These are phyloP conservation scores for Galeopsis tetrahit DNA, from an alignment of 257 asterid genomes.

Conservation along the genomic window DNA sequence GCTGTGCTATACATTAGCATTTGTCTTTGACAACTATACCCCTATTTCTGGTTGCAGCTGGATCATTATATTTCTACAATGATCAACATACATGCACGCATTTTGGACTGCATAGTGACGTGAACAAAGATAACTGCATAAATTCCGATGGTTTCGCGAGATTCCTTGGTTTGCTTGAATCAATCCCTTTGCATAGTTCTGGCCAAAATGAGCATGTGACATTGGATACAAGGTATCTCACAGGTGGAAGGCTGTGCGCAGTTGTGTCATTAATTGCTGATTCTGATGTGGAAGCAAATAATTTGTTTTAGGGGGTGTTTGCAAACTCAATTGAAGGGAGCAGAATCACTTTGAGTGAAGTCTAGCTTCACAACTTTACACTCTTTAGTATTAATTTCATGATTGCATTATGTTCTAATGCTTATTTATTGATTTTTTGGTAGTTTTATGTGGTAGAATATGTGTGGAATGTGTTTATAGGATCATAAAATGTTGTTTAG, in stretches of 20 bases:
- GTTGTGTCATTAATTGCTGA: neutral
- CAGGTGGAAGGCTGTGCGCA: slow-evolving; percentile 26
- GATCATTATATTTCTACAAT: slow-evolving; percentile 57
- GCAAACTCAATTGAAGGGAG: too few relatives aligned
- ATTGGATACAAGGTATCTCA: slow-evolving; percentile 64
- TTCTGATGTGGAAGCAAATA: neutral
- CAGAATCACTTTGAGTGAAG: too few relatives aligned
- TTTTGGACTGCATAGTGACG: slow-evolving; percentile 61
- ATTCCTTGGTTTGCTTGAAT: slow-evolving; percentile 87
- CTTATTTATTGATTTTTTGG: too few relatives aligned
- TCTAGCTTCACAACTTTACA: too few relatives aligned
- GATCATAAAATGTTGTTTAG: too few relatives aligned
- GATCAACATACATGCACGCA: slow-evolving; percentile 71
- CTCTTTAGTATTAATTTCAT: too few relatives aligned
- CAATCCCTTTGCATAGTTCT: slow-evolving; percentile 77
- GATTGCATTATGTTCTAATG: too few relatives aligned
- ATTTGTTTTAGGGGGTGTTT: too few relatives aligned
- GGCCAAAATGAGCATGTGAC: slow-evolving; percentile 65
- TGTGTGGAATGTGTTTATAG: too few relatives aligned
- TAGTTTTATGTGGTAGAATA: too few relatives aligned
- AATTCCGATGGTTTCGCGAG: slow-evolving; percentile 83
- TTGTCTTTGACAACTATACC: slow-evolving; percentile 27
- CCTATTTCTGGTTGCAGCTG: slow-evolving; percentile 55
- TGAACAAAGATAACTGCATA: slow-evolving; percentile 72
- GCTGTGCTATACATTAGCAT: slow-evolving; percentile 10